Percentiles rank a stretch among this genome's conserved stretches.
These are phyloP conservation scores for Tritrichomonas musculus DNA, from an alignment of 208 protist species.

Conservation along the genomic window DNA sequence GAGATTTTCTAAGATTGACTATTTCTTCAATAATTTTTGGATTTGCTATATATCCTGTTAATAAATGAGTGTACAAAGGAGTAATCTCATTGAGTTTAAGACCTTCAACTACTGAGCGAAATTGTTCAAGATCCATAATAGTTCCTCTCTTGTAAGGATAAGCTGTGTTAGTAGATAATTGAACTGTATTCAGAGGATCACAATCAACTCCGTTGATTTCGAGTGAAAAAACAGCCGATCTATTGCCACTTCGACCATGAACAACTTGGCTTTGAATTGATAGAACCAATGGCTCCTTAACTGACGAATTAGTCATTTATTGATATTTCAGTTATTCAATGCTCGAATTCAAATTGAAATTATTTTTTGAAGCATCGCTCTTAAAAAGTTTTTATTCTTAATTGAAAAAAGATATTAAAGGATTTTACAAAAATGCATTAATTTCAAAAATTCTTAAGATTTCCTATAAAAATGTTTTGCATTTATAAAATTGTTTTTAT, in stretches of 20 bases:
- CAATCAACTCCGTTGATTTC: constrained; percentile 1
- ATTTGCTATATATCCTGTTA: not conserved
- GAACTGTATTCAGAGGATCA: constrained; percentile 26
- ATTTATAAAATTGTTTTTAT: too few relatives aligned
- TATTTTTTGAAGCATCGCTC: too few relatives aligned
- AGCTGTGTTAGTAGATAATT: constrained; percentile 21
- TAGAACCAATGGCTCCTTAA: not conserved
- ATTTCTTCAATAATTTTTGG: not conserved
- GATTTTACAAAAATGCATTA: too few relatives aligned
- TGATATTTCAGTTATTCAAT: too few relatives aligned
- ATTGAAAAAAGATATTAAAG: too few relatives aligned
- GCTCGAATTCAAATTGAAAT: too few relatives aligned
- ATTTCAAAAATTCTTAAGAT: too few relatives aligned
- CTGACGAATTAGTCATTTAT: not conserved
- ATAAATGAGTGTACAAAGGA: not conserved
- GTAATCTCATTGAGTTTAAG: not conserved
- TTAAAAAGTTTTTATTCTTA: too few relatives aligned
- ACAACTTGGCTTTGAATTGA: constrained; percentile 8
- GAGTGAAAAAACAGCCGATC: not conserved
- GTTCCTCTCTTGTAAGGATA: not conserved
- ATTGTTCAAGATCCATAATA: not conserved
- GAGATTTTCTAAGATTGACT: not conserved
- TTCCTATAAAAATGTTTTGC: too few relatives aligned
- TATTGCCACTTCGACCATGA: constrained; percentile 2
- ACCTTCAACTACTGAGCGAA: not conserved